phyloP scores from a whole-genome alignment of 164 flowering plant species.

The Magnolia sinica region DNA sequence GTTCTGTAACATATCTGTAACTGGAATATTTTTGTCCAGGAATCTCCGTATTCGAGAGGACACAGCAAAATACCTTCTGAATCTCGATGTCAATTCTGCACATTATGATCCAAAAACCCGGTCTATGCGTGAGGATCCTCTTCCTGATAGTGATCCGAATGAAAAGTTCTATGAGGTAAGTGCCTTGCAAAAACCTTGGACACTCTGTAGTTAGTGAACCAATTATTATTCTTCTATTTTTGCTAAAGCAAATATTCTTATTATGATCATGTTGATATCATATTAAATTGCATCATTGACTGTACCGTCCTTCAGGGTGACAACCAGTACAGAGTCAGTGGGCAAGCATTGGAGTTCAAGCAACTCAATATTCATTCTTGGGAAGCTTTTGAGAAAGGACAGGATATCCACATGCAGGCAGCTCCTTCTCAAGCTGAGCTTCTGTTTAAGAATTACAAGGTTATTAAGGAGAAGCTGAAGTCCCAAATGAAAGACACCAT shows the following conservation, averaged over 20 bases:
- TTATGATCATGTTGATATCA: not conserved
- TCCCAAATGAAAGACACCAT: slow-evolving; percentile 54
- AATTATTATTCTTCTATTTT: not conserved
- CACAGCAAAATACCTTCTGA: slow-evolving; percentile 83
- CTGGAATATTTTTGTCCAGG: slow-evolving; percentile 25
- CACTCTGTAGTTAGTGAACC: not conserved
- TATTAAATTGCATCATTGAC: not conserved
- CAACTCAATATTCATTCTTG: slow-evolving; percentile 66
- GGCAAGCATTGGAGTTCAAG: slow-evolving; percentile 80
- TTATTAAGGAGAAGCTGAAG: slow-evolving; percentile 61
- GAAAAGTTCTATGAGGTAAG: slow-evolving; percentile 74
- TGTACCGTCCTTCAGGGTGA: slow-evolving; percentile 46
- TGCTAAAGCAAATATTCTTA: not conserved
- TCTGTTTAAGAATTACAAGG: slow-evolving; percentile 51
- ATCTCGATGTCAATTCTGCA: slow-evolving; percentile 87
- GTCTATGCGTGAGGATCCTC: slow-evolving; percentile 94
- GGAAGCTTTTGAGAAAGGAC: slow-evolving; percentile 88
- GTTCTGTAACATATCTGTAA: not conserved
- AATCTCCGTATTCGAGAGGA: slow-evolving; percentile 93
- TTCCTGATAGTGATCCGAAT: slow-evolving; percentile 82
- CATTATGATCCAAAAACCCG: slow-evolving; percentile 88
- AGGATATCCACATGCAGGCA: slow-evolving; percentile 83
- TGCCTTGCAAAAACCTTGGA: not conserved
- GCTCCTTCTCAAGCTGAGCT: slow-evolving; percentile 86
- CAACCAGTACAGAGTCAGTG: slow-evolving; percentile 63